phyloP scores from a whole-genome alignment of 352 stramenopile genomes.

The Globisporangium parvum region DNA sequence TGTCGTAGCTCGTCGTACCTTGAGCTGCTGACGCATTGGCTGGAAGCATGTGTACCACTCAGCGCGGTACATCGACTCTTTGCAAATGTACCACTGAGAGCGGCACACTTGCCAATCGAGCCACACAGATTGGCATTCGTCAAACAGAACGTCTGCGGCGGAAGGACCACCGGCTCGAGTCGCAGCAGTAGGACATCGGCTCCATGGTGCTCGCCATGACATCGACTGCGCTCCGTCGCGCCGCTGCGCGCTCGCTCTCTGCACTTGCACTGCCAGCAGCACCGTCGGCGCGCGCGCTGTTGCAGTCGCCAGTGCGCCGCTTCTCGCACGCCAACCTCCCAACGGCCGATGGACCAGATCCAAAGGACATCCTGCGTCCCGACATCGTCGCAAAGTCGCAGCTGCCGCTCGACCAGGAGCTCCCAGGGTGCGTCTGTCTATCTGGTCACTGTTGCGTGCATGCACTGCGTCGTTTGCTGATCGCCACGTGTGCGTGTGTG shows the following conservation, averaged over 20 bases:
- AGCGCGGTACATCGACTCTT: background rate
- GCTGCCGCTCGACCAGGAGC: constrained; percentile 50
- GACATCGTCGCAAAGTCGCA: constrained; percentile 38
- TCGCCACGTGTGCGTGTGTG: background rate
- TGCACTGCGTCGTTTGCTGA: background rate
- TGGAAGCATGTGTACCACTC: background rate
- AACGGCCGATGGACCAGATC: constrained; percentile 17
- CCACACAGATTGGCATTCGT: background rate
- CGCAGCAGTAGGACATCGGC: too few species aligned
- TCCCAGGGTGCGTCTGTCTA: constrained; percentile 28
- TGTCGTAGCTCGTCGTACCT: background rate
- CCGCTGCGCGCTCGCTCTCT: constrained; percentile 13
- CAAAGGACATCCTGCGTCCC: constrained; percentile 54
- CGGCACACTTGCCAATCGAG: background rate
- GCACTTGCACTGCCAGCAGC: background rate
- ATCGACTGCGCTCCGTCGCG: constrained; percentile 20
- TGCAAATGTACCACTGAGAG: background rate
- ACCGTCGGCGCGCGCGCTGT: background rate
- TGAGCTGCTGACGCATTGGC: background rate
- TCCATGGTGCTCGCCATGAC: constrained; percentile 23
- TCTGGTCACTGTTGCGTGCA: background rate
- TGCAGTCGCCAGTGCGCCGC: constrained; percentile 17
- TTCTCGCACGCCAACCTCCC: constrained; percentile 38
- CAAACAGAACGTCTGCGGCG: background rate
- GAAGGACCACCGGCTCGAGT: background rate